phyloP scores from a whole-genome alignment of 495 filamentous ascomycete species.

The Beverwykella pulmonaria region DNA sequence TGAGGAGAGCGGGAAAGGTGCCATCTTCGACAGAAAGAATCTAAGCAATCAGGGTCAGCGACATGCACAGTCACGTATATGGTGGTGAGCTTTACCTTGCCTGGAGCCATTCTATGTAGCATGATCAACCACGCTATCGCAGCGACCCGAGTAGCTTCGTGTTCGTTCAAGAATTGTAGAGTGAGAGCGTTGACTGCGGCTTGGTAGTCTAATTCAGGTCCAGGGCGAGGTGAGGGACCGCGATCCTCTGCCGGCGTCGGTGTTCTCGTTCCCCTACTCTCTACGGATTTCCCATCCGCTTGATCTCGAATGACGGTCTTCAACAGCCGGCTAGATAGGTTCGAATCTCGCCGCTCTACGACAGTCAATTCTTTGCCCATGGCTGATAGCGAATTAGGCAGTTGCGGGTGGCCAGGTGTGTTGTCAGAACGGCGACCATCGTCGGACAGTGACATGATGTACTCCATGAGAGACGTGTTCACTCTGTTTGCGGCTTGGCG shows the following conservation, averaged over 20 bases:
- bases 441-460: constrained; percentile 87
- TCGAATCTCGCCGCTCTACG: constrained; percentile 50
- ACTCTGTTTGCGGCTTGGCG: constrained; percentile 85
- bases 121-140: constrained; percentile 96
- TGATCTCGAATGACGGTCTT: constrained; percentile 32
- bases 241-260: constrained; percentile 42
- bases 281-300: constrained; percentile 40
- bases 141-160: constrained; percentile 92
- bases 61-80: background rate
- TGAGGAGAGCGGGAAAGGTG: constrained; percentile 92
- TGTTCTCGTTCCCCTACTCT: constrained; percentile 48
- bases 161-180: constrained; percentile 90
- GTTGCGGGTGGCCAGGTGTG: constrained; percentile 36
- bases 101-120: constrained; percentile 91
- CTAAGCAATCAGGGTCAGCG: constrained; percentile 12
- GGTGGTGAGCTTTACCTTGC: constrained; percentile 62
- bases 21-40: constrained; percentile 90
- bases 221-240: constrained; percentile 46
- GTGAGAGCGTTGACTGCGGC: constrained; percentile 95
- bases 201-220: constrained; percentile 88
- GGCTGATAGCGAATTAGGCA: constrained; percentile 48
- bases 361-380: constrained; percentile 52
- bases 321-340: constrained; percentile 34
- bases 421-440: constrained; percentile 59
- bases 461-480: constrained; percentile 85